phyloP scores from a whole-genome alignment of 2,329 filamentous ascomycete species.

The Exophiala calicioides region DNA sequence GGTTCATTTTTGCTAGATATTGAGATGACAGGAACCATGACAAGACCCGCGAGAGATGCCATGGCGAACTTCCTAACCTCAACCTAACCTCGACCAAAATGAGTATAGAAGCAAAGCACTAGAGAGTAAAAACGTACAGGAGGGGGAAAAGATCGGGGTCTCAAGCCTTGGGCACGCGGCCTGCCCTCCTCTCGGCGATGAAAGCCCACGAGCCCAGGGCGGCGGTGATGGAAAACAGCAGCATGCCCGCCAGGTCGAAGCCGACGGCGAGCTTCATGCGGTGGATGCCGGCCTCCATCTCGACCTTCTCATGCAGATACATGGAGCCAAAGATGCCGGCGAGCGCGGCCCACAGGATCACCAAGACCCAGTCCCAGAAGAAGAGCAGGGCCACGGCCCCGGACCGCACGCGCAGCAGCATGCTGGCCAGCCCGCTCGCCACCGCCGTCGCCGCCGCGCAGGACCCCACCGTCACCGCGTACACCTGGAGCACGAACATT shows the following conservation, averaged over 20 bases:
- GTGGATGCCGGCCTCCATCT: slow-evolving; percentile 63
- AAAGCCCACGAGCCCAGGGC: slow-evolving; percentile 29
- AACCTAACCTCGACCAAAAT: no score
- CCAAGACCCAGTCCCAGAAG: slow-evolving; percentile 70
- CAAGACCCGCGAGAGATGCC: no score
- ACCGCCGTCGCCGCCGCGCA: slow-evolving; percentile 66
- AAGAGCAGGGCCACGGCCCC: slow-evolving; percentile 49
- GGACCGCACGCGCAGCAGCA: slow-evolving; percentile 43
- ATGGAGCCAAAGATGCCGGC: slow-evolving; percentile 83
- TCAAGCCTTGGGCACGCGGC: slow-evolving; percentile 3
- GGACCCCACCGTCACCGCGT: slow-evolving; percentile 69
- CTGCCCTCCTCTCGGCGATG: slow-evolving; percentile 11
- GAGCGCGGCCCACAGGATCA: slow-evolving; percentile 75
- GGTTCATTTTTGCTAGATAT: no score
- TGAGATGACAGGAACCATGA: no score
- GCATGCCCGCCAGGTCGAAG: slow-evolving; percentile 72
- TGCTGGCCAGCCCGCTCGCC: slow-evolving; percentile 65
- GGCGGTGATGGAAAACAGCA: slow-evolving; percentile 73
- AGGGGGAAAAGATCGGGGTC: not conserved
- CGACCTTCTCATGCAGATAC: slow-evolving; percentile 70
- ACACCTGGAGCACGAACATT: slow-evolving; percentile 52
- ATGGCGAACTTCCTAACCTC: no score
- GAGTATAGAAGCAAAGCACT: no score
- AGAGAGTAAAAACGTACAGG: no score
- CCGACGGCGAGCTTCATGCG: slow-evolving; percentile 87